Evolutionary conservation across 2,329 filamentous ascomycete species (phyloP).

Genomic region (Venturia effusa): DNA sequence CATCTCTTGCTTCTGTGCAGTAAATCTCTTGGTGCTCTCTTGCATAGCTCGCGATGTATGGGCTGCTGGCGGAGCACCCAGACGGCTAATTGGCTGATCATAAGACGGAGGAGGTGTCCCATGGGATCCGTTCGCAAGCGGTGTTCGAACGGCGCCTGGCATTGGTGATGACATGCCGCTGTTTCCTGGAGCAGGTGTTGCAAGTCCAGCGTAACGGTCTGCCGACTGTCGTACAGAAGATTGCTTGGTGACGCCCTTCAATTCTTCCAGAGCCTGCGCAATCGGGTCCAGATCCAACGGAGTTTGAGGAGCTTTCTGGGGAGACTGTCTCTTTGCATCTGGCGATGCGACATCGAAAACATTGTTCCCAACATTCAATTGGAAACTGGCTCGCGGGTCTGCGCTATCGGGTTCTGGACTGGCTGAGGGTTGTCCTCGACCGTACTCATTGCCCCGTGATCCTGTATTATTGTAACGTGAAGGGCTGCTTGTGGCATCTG

Average conservation of each 20-base stretch:
- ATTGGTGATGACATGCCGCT: slow-evolving; percentile 28
- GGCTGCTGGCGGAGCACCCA: slow-evolving; percentile 83
- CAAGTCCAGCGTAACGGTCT: slow-evolving; percentile 87
- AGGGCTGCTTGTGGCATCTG: slow-evolving; percentile 17
- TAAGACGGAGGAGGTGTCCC: slow-evolving; percentile 83
- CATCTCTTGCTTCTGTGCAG: slow-evolving; percentile 62
- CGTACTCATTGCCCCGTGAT: slow-evolving; percentile 16
- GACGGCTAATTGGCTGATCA: slow-evolving; percentile 60
- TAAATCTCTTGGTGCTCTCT: slow-evolving; percentile 52
- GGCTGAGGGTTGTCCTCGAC: slow-evolving; percentile 22
- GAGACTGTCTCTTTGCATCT: slow-evolving; percentile 42
- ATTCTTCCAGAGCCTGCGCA: slow-evolving; percentile 79
- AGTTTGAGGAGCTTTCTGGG: slow-evolving; percentile 23
- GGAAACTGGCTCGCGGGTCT: slow-evolving; percentile 84
- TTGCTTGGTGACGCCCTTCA: slow-evolving; percentile 80
- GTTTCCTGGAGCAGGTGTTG: slow-evolving; percentile 57
- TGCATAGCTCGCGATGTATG: slow-evolving; percentile 94
- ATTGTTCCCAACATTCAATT: slow-evolving; percentile 89
- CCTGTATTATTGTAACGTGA: slow-evolving; percentile 1
- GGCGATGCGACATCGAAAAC: slow-evolving; percentile 85
- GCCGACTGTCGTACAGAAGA: slow-evolving; percentile 79
- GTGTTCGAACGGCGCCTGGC: slow-evolving; percentile 31
- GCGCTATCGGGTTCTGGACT: slow-evolving; percentile 70
- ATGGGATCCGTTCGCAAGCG: slow-evolving; percentile 37
- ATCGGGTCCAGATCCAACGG: slow-evolving; percentile 73